Base-by-base conservation (phyloP, 805 yeast genomes). In the Candida gorgasii region DNA sequence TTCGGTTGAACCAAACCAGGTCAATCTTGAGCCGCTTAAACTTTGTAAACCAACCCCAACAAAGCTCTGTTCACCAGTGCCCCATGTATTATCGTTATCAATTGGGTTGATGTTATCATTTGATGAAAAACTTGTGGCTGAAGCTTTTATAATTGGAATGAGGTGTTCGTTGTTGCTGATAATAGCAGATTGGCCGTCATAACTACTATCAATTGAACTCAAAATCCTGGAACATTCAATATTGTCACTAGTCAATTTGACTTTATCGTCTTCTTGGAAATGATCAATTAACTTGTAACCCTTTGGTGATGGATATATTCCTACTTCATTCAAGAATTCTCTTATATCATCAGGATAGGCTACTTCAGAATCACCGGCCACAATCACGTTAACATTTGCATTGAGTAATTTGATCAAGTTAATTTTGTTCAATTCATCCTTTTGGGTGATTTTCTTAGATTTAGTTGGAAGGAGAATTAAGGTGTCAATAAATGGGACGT, bases 271-370 rank as follows among this genome's bases (percentile, higher is more conserved):
- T 19, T 54, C 52, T 44, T 62, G 58, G 65, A 88, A 88, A 61
- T 85, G 83, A 61, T 89, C 96, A 6, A 73, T 61, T 33, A 84
- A 66, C 41, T 69, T 61, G 59, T 78, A 81, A 39, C 80, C 83
- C 57, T 80, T 85, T 45, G 96, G 95, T 37, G 93, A 77, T 44
- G 97, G 86, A 54, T 72, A 78, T 39, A 93, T 82, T 23, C 97
- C 99, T 50, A 90, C 65, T 59, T 90, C 89, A 54, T 81, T 79
- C 50, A 88, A 75, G 54, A 85, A 83, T 2, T 76, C 67, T 46
- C 88, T 79, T 24, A 85, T 64, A 16, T 58, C 63, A 13, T 69
- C 74, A 5, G 74, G 73, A 39, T 62, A 50, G 3, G 59, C 55
- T 3, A 57, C 42, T 20, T 51, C 30, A 8, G 48, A 45, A 14